These are phyloP conservation scores for Gossypium thurberi DNA, from an alignment of 345 rosid genomes.

Conservation along the genomic window DNA sequence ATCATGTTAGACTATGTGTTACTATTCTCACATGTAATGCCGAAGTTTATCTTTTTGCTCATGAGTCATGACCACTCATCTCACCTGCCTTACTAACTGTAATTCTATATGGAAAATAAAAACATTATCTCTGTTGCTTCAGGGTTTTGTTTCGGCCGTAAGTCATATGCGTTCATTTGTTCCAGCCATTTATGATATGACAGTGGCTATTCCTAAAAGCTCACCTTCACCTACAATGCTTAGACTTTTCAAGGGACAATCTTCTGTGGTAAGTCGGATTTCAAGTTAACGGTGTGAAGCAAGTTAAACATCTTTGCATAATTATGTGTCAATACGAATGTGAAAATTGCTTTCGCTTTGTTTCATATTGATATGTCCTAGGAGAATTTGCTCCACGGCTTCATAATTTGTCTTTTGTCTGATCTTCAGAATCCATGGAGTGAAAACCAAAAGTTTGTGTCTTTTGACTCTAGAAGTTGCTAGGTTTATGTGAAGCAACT, in stretches of 20 bases:
- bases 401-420: neutral
- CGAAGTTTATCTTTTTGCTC: neutral
- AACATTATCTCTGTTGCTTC: constrained; percentile 21
- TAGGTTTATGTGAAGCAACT: neutral
- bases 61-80: neutral
- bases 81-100: neutral
- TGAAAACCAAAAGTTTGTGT: neutral
- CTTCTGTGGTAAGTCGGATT: constrained; percentile 70
- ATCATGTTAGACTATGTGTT: neutral
- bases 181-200: constrained; percentile 89
- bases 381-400: neutral
- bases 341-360: neutral
- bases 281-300: constrained; percentile 4
- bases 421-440: neutral
- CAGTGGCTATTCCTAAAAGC: constrained; percentile 67
- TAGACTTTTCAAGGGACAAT: constrained; percentile 72
- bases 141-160: constrained; percentile 97
- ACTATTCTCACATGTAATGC: neutral
- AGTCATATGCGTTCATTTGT: constrained; percentile 87
- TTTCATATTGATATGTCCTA: neutral
- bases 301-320: neutral
- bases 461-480: neutral
- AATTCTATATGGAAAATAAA: neutral
- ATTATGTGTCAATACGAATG: neutral
- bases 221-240: constrained; percentile 81